Evolutionary conservation across 2,329 filamentous ascomycete species (phyloP), one percentile per base, ranked within the genome.

Genomic region (Trichoderma cornu-damae): DNA sequence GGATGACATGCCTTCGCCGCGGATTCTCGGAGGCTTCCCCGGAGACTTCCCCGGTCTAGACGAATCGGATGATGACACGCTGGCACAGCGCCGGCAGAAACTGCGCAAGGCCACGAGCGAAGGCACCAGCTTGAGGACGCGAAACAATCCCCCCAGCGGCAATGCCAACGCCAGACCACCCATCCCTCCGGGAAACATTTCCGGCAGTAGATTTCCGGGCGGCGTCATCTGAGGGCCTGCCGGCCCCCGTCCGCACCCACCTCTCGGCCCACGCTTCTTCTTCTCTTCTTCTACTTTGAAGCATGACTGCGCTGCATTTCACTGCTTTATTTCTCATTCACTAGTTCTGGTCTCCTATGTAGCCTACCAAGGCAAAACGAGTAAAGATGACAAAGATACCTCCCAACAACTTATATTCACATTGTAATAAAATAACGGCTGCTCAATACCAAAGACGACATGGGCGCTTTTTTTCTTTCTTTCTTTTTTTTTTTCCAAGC

Each of bases 191-290:
- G 63, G 63, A 43, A 64, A 61, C 55, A 64, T 70, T 47, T 62
- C 67, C n/a, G 65, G 62, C 47, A 66, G 68, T 54, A 67, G 61
- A 54, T 58, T 73, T 59, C 72, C 76, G 0, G 76, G 76, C 20
- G 77, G 76, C 50, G 76, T 79, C 75, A 77, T 79, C 59, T 79
- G 64, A 71, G 20, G 7, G n/a, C n/a, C n/a, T n/a, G n/a, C n/a
- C n/a, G n/a, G n/a, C n/a, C n/a, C n/a, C n/a, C n/a, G n/a, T n/a
- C n/a, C n/a, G n/a, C n/a, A n/a, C n/a, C n/a, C n/a, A n/a, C n/a
- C n/a, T n/a, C n/a, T n/a, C n/a, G n/a, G n/a, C n/a, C n/a, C 22
- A 4, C 18, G 5, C 11, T 20, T 16, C 4, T 9, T 12, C 32
- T 5, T 5, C 6, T 40, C 24, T 32, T 18, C n/a, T 6, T 18